phyloP scores from a whole-genome alignment of 2,329 filamentous ascomycete species.

The Exophiala mesophila region DNA sequence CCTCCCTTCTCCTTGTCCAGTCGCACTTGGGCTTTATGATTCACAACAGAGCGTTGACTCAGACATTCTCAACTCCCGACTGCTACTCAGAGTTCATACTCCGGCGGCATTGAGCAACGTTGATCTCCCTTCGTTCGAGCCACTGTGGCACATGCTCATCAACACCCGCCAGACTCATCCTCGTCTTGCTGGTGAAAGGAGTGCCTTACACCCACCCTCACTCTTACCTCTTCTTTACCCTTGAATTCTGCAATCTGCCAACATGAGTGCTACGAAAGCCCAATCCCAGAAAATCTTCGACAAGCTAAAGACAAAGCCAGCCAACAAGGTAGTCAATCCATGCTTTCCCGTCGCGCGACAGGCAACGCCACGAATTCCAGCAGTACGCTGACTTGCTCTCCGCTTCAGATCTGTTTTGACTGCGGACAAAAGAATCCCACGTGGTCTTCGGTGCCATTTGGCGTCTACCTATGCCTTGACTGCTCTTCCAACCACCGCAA shows the following conservation, averaged over 20 bases:
- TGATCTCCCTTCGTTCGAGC: no score
- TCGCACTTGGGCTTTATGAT: no score
- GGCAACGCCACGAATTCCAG: conserved; percentile 12
- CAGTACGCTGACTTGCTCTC: conserved; percentile 6
- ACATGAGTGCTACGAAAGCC: conserved; percentile 75
- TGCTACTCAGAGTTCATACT: no score
- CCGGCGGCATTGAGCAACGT: no score
- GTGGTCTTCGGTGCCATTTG: conserved; percentile 95
- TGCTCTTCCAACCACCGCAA: conserved; percentile 97
- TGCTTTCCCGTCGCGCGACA: conserved; percentile 20
- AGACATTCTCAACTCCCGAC: no score
- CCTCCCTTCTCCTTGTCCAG: no score
- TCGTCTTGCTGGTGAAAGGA: no score
- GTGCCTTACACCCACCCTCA: neutral
- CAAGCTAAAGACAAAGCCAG: conserved; percentile 88
- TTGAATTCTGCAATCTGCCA: conserved; percentile 18
- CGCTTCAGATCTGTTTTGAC: conserved; percentile 84
- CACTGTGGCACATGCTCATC: neutral
- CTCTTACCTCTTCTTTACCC: neutral
- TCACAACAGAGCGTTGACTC: no score
- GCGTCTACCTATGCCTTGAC: conserved; percentile 96
- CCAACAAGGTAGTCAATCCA: conserved; percentile 71
- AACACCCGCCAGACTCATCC: neutral
- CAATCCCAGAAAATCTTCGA: conserved; percentile 97
- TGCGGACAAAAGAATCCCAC: conserved; percentile 96